Percentiles rank a stretch among this genome's conserved stretches.
phyloP scores from a whole-genome alignment of 768 basidiomycete species.

The Porpolomopsis calyptriformis region DNA sequence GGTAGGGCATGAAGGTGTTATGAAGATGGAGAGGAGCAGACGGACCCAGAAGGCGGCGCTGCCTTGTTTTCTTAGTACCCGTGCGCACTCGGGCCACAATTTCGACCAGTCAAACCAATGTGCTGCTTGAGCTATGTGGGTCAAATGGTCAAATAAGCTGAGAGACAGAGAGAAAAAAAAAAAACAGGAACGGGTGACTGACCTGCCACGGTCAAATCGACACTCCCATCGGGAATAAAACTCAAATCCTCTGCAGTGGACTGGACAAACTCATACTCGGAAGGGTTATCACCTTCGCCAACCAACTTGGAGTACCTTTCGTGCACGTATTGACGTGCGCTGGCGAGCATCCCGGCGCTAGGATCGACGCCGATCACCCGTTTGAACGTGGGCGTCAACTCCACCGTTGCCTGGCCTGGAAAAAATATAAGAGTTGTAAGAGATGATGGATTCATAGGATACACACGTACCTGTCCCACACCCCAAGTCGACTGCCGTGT shows the following conservation, averaged over 20 bases:
- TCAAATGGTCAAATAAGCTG: constrained; percentile 1
- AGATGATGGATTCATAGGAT: neutral
- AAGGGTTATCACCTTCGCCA: constrained; percentile 6
- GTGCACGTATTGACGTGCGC: constrained; percentile 26
- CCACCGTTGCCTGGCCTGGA: constrained; percentile 60
- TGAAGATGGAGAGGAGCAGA: constrained; percentile 1
- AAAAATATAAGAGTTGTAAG: too few relatives aligned
- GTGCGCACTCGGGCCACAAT: constrained; percentile 57
- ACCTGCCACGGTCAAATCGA: constrained; percentile 65
- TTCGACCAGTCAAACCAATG: constrained; percentile 76
- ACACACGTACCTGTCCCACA: constrained; percentile 64
- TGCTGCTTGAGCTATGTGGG: constrained; percentile 51
- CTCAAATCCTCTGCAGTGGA: constrained; percentile 45
- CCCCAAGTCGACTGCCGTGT: constrained; percentile 62
- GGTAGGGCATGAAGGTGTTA: neutral
- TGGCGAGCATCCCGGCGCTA: constrained; percentile 55
- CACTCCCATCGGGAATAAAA: constrained; percentile 37
- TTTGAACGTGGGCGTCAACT: constrained; percentile 43
- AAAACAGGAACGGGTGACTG: constrained; percentile 16
- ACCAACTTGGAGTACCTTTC: too few relatives aligned
- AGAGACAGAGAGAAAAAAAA: neutral
- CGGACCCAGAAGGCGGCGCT: constrained; percentile 67
- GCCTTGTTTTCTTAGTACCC: constrained; percentile 51
- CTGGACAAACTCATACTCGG: constrained; percentile 23
- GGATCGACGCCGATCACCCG: constrained; percentile 70